Percentiles rank a stretch among this genome's conserved stretches.
phyloP scores from a whole-genome alignment of 495 filamentous ascomycete genomes.

The Staphylotrichum tortipilum region DNA sequence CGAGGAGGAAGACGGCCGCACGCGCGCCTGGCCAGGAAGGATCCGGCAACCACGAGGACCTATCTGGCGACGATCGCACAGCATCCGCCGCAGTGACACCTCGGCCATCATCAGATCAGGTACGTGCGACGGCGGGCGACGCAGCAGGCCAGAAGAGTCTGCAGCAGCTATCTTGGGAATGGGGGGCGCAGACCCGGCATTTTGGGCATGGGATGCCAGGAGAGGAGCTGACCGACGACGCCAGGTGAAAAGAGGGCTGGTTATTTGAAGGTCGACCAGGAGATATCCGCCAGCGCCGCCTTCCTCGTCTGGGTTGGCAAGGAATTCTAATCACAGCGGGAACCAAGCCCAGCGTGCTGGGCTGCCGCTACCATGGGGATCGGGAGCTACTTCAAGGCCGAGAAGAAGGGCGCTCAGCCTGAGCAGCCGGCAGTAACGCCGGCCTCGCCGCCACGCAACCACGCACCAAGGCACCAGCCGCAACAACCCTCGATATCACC shows the following conservation, averaged over 20 bases:
- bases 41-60: neutral
- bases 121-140: too few species aligned
- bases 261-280: too few species aligned
- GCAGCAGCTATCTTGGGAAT: too few species aligned
- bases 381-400: conserved; percentile 51
- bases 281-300: neutral
- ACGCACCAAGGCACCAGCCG: neutral
- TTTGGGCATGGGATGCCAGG: too few species aligned
- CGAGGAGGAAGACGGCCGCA: neutral
- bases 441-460: too few species aligned
- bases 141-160: too few species aligned
- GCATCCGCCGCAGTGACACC: neutral
- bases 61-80: neutral
- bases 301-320: too few species aligned
- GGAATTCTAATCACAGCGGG: conserved; percentile 1
- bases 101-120: neutral
- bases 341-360: conserved; percentile 2
- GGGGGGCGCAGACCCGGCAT: too few species aligned
- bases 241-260: too few species aligned
- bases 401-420: conserved; percentile 36
- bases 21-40: too few species aligned
- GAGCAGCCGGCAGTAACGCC: conserved; percentile 6
- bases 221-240: too few species aligned
- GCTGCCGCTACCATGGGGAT: conserved; percentile 45
- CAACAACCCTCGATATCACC: conserved; percentile 7